Evolutionary conservation across 768 basidiomycete genomes (phyloP), one percentile per base, ranked within the genome.

Genomic region (Phylloporus rhodoxanthus): DNA sequence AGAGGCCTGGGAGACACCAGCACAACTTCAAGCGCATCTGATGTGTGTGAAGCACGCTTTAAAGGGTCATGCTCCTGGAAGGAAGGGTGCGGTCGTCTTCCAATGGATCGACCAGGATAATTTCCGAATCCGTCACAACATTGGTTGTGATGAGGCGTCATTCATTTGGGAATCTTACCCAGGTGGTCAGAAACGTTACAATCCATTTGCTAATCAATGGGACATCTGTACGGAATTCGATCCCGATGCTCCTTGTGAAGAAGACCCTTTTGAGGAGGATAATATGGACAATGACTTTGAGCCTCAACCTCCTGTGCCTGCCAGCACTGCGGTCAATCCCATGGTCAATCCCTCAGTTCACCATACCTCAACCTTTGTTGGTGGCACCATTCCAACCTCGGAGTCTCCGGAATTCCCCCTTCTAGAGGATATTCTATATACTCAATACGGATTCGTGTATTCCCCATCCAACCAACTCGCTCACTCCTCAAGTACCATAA

Each of bases 171-270:
- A 1, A 0, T n/a, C 4, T 0, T 53, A 53, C 11, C 21, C 9
- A 0, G 32, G 43, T 2, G 15, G 13, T 4, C 47, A 48, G 29
- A 32, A 19, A 20, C 9, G 11, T 8, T 53, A 48, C n/a, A 32
- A 45, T 41, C 2, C 30, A 2, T 53, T 53, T 17, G 6, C 7
- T 0, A 20, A 53, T 30, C 15, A 44, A 11, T 48, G 43, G 32
- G 43, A 53, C 4, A 37, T 51, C 26, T 47, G 45, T 17, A 47
- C 40, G 9, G 40, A 47, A 13, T 51, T 47, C 6, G 20, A 48
- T 15, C 5, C 32, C 14, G 3, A 25, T 13, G 8, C 38, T 3
- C 37, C 33, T 17, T n/a, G 19, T 5, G 34, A 36, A 4, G 9
- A 36, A 5, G 21, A 23, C 21, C 21, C 21, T 23, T 23, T 23